Evolutionary conservation across 2,329 filamentous ascomycete species (phyloP).

Genomic region (Diaporthe sp.): DNA sequence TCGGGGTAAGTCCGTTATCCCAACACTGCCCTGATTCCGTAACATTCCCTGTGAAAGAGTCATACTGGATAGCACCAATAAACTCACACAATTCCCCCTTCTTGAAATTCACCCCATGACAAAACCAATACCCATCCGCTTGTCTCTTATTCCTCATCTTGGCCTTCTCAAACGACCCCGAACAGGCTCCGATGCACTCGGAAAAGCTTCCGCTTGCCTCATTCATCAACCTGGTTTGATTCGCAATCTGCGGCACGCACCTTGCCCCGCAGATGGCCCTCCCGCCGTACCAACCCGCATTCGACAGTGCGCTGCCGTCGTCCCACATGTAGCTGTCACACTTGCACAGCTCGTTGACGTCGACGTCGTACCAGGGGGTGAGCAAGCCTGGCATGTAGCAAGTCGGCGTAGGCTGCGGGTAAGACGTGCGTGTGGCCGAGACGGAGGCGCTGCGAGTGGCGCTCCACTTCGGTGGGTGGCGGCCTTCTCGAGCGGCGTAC

Average conservation of each 20-base stretch:
- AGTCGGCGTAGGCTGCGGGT: background rate
- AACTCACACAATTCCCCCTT: slow-evolving; percentile 25
- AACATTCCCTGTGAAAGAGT: background rate
- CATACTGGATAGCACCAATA: slow-evolving; percentile 8
- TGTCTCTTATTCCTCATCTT: slow-evolving; percentile 5
- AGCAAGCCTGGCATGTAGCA: slow-evolving; percentile 13
- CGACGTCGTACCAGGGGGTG: slow-evolving; percentile 2
- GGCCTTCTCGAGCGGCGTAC: background rate
- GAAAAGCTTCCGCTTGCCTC: slow-evolving; percentile 21
- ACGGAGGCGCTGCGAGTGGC: background rate
- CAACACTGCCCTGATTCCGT: slow-evolving; percentile 3
- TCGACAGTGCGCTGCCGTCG: slow-evolving; percentile 7
- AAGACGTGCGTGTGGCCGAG: background rate
- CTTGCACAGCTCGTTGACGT: slow-evolving; percentile 19
- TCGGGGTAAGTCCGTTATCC: slow-evolving; percentile 16
- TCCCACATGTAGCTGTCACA: slow-evolving; percentile 9
- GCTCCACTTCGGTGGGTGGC: background rate
- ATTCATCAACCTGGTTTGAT: slow-evolving; percentile 3
- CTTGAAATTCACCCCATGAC: slow-evolving; percentile 30
- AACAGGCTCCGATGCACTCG: slow-evolving; percentile 19
- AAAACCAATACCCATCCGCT: slow-evolving; percentile 15
- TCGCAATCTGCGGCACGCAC: slow-evolving; percentile 4
- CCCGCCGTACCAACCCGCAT: slow-evolving; percentile 11
- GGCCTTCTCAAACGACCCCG: slow-evolving; percentile 7
- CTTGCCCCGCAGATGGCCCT: slow-evolving; percentile 3